Evolutionary conservation across 1,284 basidiomycete species (phyloP), one percentile per base, ranked within the genome.

Genomic region (Austropuccinia psidii): DNA sequence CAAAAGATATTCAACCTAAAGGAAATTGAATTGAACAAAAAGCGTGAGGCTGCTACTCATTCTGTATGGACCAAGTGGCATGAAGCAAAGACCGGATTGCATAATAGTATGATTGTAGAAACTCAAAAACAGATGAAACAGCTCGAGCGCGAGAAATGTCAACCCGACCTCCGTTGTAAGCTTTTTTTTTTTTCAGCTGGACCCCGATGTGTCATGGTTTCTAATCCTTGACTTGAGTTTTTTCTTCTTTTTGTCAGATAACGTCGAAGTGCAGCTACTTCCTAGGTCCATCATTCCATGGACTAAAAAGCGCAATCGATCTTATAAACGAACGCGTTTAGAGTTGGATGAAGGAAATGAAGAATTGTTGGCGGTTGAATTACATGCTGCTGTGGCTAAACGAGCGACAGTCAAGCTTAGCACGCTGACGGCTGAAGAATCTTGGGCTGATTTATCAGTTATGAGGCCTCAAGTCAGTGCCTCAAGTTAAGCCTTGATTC

Each of bases 11-110:
- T 73, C 31, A 73, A 41, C 45, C 43, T 73, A 9, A 73, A 73
- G 43, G 70, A 73, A 21, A 54, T 65, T n/a, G 70, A 73, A 37
- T 37, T 73, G 52, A 64, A 52, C 39, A 73, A 65, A 17, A 73
- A 62, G 29, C 58, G 70, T 17, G 60, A 73, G 49, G 70, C 70
- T 33, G 70, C 70, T 43, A 65, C 61, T 4, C 64, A 43, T 58
- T 61, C 70, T 45, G 61, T 73, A 45, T 73, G 70, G 70, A 65
- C 58, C 29, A 73, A 64, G 11, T 73, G 70, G 70, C 49, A 65
- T 21, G 70, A 73, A 39, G 61, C 60, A n/a, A 73, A 73, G 49
- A 73, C 41, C 13, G 70, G 65, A 15, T 29, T 73, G 35, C 47
- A 61, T 15, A 52, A 73, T 27, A 55, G 52, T 19, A 64, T 73